These are phyloP conservation scores for Exophiala sideris DNA, from an alignment of 2,329 filamentous ascomycete species.

Conservation along the genomic window DNA sequence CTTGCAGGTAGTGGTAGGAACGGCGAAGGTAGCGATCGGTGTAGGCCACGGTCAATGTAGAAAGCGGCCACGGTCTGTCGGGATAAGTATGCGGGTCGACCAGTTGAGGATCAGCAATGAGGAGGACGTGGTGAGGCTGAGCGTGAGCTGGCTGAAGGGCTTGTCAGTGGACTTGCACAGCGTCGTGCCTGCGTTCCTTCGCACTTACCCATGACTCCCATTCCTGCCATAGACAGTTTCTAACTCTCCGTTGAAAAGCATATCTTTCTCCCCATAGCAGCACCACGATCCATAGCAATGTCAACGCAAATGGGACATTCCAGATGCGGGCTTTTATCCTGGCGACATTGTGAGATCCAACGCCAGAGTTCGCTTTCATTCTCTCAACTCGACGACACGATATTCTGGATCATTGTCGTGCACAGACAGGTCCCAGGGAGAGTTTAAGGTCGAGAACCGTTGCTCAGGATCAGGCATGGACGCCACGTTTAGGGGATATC, in stretches of 20 bases:
- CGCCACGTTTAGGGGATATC: too few species aligned
- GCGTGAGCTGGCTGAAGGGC: constrained; percentile 65
- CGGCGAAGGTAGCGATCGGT: constrained; percentile 89
- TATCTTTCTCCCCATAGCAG: constrained; percentile 83
- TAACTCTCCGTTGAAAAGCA: constrained; percentile 68
- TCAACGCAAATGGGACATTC: constrained; percentile 45
- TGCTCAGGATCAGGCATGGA: too few species aligned
- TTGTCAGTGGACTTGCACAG: constrained; percentile 2
- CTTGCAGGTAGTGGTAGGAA: constrained; percentile 75
- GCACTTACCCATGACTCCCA: constrained; percentile 87
- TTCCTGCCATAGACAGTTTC: constrained; percentile 71
- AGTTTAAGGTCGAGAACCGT: too few species aligned
- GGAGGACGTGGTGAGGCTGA: constrained; percentile 75
- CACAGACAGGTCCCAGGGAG: not conserved
- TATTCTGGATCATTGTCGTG: constrained; percentile 5
- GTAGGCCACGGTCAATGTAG: constrained; percentile 63
- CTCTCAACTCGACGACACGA: constrained; percentile 3
- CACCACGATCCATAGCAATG: constrained; percentile 70
- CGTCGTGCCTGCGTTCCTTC: not conserved
- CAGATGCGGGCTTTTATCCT: constrained; percentile 16
- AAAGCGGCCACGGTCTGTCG: constrained; percentile 72
- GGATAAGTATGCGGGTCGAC: constrained; percentile 95
- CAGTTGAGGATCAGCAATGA: constrained; percentile 87
- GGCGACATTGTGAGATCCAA: constrained; percentile 8
- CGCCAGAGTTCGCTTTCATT: constrained; percentile 14